A percentile compares a stretch with the other conserved stretches of the same genome.
phyloP scores from a whole-genome alignment of 352 stramenopile species.

The Phytopythium sindhum region DNA sequence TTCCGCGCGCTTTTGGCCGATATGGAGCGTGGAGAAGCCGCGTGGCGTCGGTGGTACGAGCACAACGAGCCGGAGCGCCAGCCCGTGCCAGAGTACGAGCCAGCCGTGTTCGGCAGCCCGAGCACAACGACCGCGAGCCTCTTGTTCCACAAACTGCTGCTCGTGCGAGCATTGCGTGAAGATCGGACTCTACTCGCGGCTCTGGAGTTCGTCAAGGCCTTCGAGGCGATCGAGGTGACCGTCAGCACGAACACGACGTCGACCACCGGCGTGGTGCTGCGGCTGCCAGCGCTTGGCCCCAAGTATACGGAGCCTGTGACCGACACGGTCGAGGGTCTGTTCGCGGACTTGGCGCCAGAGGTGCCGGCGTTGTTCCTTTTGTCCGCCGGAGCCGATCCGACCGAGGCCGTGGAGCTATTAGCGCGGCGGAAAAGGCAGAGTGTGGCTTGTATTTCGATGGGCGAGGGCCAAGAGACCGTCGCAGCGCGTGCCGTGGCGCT shows the following conservation, averaged over 20 bases:
- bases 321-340: slow-evolving; percentile 71
- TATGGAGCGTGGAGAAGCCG: slow-evolving; percentile 61
- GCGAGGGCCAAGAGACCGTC: slow-evolving; percentile 67
- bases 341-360: slow-evolving; percentile 60
- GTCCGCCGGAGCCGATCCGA: slow-evolving; percentile 67
- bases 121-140: slow-evolving; percentile 58
- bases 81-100: slow-evolving; percentile 66
- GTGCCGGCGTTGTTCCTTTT: slow-evolving; percentile 70
- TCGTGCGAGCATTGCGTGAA: slow-evolving; percentile 66
- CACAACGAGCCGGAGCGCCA: slow-evolving; percentile 72
- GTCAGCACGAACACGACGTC: slow-evolving; percentile 25
- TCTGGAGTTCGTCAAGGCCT: slow-evolving; percentile 54
- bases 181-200: slow-evolving; percentile 74
- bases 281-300: slow-evolving; percentile 55
- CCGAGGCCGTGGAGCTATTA: slow-evolving; percentile 67
- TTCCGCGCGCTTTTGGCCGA: slow-evolving; percentile 64
- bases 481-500: slow-evolving; percentile 47
- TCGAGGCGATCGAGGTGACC: slow-evolving; percentile 57
- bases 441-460: slow-evolving; percentile 74
- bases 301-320: slow-evolving; percentile 63
- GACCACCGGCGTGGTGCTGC: slow-evolving; percentile 1
- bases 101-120: slow-evolving; percentile 50
- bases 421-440: slow-evolving; percentile 65
- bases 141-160: slow-evolving; percentile 65
- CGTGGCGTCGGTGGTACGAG: slow-evolving; percentile 78